Evolutionary conservation across 768 basidiomycete genomes (phyloP), one percentile per base, ranked within the genome.

Genomic region (Trichaptum fuscoviolaceum): DNA sequence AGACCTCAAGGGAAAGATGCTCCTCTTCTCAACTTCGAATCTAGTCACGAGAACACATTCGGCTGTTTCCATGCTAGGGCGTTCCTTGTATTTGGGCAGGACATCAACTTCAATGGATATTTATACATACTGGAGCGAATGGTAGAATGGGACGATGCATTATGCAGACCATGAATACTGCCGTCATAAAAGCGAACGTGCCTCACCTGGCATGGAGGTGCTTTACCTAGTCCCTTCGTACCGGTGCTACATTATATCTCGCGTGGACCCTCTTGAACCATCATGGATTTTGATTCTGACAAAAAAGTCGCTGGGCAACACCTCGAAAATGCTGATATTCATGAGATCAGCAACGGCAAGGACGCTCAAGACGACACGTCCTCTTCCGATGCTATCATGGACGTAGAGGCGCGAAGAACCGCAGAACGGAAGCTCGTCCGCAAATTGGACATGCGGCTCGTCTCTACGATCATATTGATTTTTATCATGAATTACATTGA

Each of bases 401-500:
- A 52, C 20, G 42, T 52, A 52, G 71, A 73, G 12, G 64, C 66
- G 8, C 67, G 76, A 35, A 58, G 70, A 1, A 66, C 67, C 9
- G 77, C 76, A 20, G 78, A 79, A 66, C 70, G 71, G 58, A 77
- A 71, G 65, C 82, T 90, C 18, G 80, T 87, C 18, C 78, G 84
- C 57, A 85, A 82, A 67, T 78, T 90, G 61, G 88, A 89, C 69
- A 73, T 69, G 67, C 78, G 87, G 36, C 74, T 89, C 3, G 71
- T 90, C 61, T 85, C 85, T 0, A 84, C 84, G 0, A 82, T 89
- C 52, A 76, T 86, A 23, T 64, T 87, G 64, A 85, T 89, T 35
- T 87, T 77, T 69, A 81, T 89, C 67, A 83, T 88, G 84, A 89
- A 89, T 69, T 87, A 86, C 69, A 87, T 89, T 67, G 87, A 88